Evolutionary conservation across 1,284 basidiomycete species (phyloP), one percentile per base, ranked within the genome.

Genomic region (Anthracocystis panici-leucophaei): DNA sequence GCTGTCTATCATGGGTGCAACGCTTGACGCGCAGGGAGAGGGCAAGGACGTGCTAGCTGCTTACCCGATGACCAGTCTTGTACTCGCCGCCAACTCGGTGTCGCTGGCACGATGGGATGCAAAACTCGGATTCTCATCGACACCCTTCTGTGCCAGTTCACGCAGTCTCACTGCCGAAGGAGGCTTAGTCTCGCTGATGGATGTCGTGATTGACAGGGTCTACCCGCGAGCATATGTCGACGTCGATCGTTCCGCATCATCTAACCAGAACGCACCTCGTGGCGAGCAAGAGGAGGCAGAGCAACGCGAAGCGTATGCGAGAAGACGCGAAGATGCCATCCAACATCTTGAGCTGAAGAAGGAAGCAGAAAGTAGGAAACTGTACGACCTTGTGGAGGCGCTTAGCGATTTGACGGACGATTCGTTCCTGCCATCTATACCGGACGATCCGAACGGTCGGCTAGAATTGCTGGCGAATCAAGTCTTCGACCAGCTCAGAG

Each of bases 41-140:
- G 91, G 93, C 0, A 88, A 88, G 5, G 94, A 97, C 65, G 90
- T 94, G 1, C 87, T 99, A 7, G 91, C 94, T 60, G 93, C 93
- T 0, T 92, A 93, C 73, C 87, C 90, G 63, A 82, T 79, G 38
- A 91, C 89, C 12, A 88, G 89, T 62, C 88, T 99, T 8, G 83
- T 89, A 16, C 86, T 99, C 21, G 88, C 88, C 3, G 94, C 93
- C 1, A 99, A 99, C 85, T 92, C 92, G 0, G 91, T 92, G 0
- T 91, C 92, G 75, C 88, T 96, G 40, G 92, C 92, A 1, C 89
- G 89, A 0, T 99, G 96, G 96, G 90, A 97, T 81, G 88, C 91
- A 2, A 92, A 91, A 70, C 88, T 99, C 1, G 96, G 96, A 4
- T 93, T 93, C 77, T 88, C 89, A 60, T 33, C 56, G 29, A 85